Percentiles rank a stretch among this genome's conserved stretches.
Conservation (phyloP, 495 filamentous ascomycete species). For the Talaromyces proteolyticus region DNA sequence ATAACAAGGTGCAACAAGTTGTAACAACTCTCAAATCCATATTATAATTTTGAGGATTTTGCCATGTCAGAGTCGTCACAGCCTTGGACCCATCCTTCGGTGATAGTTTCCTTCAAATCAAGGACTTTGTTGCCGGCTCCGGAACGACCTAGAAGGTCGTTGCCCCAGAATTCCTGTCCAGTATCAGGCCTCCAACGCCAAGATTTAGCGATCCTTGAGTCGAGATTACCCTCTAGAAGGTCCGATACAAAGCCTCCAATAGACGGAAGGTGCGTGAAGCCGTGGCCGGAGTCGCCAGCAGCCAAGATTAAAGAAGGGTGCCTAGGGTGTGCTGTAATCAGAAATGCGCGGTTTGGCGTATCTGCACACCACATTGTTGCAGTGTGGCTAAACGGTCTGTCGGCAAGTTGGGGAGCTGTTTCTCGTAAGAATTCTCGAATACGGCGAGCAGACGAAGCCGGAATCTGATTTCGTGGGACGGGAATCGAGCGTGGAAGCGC, state of each 20-base stretch:
- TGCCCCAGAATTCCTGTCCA: background rate
- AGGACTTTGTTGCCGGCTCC: background rate
- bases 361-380: slow-evolving; percentile 47
- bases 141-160: background rate
- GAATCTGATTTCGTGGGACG: background rate
- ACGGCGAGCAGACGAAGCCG: background rate
- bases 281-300: slow-evolving; percentile 33
- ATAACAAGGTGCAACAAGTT: too few species aligned
- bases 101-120: background rate
- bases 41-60: background rate
- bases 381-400: slow-evolving; percentile 34
- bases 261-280: slow-evolving; percentile 32
- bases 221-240: slow-evolving; percentile 17
- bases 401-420: slow-evolving; percentile 36
- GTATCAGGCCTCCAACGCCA: background rate
- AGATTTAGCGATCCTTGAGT: background rate
- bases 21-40: too few species aligned
- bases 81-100: background rate
- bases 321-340: slow-evolving; percentile 34
- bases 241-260: slow-evolving; percentile 32
- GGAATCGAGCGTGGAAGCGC: background rate
- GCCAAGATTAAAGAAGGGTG: slow-evolving; percentile 28
- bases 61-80: background rate
- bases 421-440: slow-evolving; percentile 10
- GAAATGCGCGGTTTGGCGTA: slow-evolving; percentile 37